Evolutionary conservation across 345 rosid species (phyloP), one percentile per base, ranked within the genome.

Genomic region (Brassica rapa): DNA sequence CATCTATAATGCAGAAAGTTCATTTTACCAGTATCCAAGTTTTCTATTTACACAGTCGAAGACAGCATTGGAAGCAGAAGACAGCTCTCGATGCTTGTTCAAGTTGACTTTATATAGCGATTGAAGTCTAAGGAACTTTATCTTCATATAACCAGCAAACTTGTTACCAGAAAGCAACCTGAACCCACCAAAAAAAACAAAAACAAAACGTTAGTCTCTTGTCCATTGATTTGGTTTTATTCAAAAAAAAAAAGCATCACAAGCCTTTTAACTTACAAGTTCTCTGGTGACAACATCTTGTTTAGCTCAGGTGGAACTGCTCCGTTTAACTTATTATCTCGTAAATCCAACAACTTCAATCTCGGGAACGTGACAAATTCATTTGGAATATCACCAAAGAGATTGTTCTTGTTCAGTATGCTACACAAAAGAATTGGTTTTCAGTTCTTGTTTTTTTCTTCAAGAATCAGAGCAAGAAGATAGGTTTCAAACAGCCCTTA

Each of bases 151-250:
- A 62, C 91, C 91, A 71, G 88, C 83, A 73, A 95, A 82, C 61
- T 86, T 88, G 84, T 95, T 91, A 60, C 86, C 81, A 80, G 82
- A 83, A 77, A 95, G 88, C 84, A 90, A 87, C 91, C 99, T 95
- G 77, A 56, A 51, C 49, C 67, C 64, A 27, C 39, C 56, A 30
- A 11, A 32, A 5, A 70, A 19, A 46, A 25, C 7, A 30, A 6
- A 72, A 19, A 49, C 5, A 33, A 8, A 8, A 62, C 33, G n/a
- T 25, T 57, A 12, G 6, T 60, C 67, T 14, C 14, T 57, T 24
- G 14, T 12, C 49, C 11, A 77, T 33, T 25, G 62, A 27, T 67
- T 49, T 64, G 53, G 43, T 43, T 66, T 30, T 2, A 10, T n/a
- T 19, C 4, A 63, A 74, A 68, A 74, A 59, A 76, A 62, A 76